Conservation (phyloP, 2,329 filamentous ascomycete genomes). For the Tolypocladium amazonense region DNA sequence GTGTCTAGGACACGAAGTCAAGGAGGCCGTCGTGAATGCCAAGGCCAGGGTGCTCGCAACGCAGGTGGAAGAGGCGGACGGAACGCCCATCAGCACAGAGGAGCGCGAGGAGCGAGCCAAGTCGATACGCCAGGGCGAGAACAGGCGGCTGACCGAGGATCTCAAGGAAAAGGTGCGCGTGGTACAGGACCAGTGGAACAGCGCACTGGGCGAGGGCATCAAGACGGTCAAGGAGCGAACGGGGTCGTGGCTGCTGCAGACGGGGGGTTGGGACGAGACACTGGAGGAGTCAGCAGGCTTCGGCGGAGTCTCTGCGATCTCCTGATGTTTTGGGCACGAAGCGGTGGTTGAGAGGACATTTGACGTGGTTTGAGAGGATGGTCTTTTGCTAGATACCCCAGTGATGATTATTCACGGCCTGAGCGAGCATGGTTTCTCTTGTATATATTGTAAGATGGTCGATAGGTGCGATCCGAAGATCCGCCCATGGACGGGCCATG, state of each 20-base stretch:
- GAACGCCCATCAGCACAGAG: constrained; percentile 17
- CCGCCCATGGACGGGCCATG: background rate
- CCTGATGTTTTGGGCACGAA: background rate
- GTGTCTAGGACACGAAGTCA: constrained; percentile 84
- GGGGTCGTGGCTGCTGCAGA: constrained; percentile 59
- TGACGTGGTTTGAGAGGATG: background rate
- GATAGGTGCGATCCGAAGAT: background rate
- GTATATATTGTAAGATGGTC: background rate
- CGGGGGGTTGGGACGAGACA: constrained; percentile 82
- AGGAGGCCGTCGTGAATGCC: constrained; percentile 63
- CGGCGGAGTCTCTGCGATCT: constrained; percentile 26
- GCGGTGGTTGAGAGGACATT: background rate
- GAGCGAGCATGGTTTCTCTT: background rate
- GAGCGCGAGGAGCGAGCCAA: constrained; percentile 32
- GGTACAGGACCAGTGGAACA: constrained; percentile 84
- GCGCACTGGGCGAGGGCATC: constrained; percentile 72
- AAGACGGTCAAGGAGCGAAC: constrained; percentile 64
- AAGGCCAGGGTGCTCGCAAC: constrained; percentile 57
- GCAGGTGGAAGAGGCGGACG: constrained; percentile 37
- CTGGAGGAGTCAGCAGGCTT: constrained; percentile 46
- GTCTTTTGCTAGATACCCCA: background rate
- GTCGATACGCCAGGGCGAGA: constrained; percentile 55
- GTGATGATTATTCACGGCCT: background rate
- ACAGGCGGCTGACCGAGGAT: constrained; percentile 64
- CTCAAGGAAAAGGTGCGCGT: constrained; percentile 87